Base-by-base conservation (phyloP, 2,329 filamentous ascomycete genomes). In the Botrytis aclada region DNA sequence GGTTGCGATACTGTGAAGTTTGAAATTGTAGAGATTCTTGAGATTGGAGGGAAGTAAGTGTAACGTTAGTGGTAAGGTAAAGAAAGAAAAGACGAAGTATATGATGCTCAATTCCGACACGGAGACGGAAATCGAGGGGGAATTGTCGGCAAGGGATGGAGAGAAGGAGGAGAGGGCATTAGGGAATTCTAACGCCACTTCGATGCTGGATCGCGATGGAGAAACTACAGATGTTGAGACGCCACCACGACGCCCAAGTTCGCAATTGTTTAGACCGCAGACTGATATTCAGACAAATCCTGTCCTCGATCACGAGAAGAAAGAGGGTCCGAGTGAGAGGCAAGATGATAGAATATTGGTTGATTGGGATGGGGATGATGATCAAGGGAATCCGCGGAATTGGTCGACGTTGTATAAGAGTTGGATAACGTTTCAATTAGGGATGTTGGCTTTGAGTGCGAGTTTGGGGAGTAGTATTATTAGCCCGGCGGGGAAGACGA, bases 311-410 rank as follows among this genome's bases (percentile, higher is more conserved):
- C 43, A 64, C 8, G 60, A 71, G 37, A 58, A 71, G 18, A 20
- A 14, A 18, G 29, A 25, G 18, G 29, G 12, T 1, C 34, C 45
- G 20, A 37, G 16, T 29, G 43, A 41, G 43, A 12, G 10, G 34
- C 29, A 18, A 22, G 32, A 61, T 20, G n/a, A 98, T 97, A 75
- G 94, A 95, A 80, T 97, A 97, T 71, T 97, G 93, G 0, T 97
- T 93, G 80, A 85, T 41, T 88, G 87, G 78, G 74, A 82, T 76
- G 75, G 25, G 0, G 43, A 41, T 62, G 74, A 80, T 74, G 84
- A 85, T 73, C 78, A 77, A 12, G 78, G 79, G 12, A 86, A 88
- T 73, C 86, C 87, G 0, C 81, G 82, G 66, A 86, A 86, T 74
- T 88, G 83, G 81, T 79, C 80, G 0, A 76, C 78, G 9, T 61